Base-by-base conservation (phyloP, 106 monocot genomes). In the Dioscorea zingiberensis region DNA sequence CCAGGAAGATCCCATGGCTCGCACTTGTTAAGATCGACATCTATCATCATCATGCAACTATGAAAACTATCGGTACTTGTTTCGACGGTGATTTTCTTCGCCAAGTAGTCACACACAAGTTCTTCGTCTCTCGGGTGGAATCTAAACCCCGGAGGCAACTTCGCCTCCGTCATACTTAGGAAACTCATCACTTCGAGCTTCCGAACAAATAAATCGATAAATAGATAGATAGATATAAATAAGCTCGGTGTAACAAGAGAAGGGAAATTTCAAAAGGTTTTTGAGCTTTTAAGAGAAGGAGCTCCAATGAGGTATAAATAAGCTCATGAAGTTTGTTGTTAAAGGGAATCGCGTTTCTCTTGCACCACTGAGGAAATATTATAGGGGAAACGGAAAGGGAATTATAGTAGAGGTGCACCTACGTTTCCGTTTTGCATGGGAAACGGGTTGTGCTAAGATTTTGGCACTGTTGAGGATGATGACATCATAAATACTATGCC, bases 1-100 rank as follows among this genome's bases (percentile, higher is more conserved):
- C 93, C 93, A 29, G 88, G 93, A 29, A 93, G 88, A 21, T 93
- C 93, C 93, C 87, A 88, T n/a, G 93, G 93, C 64, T 93, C 93
- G 28, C 82, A 85, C 82, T 85, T 88, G 83, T 93, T 93, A 75
- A 93, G 93, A 58, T 93, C 88, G 17, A 93, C 77, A 44, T 83
- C 93, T 23, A 88, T 60, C 77, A 93, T 25, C 64, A 80, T 75
- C 17, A 64, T 60, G 67, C 63, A 51, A 25, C 71, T 68, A 16
- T 47, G 24, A 45, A 45, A 27, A 48, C 62, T 25, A 16, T 63
- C 60, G 21, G 30, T 17, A 17, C 25, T 51, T 2, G 48, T 26
- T 30, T 58, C 70, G 2, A 77, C 76, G 2, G 49, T 10, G 44
- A 78, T 26, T 38, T 77, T 88, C 32, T 57, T 71, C 2, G 68